Evolutionary conservation across 306 rosid genomes (phyloP).

Genomic region (Quercus aquifolioides): DNA sequence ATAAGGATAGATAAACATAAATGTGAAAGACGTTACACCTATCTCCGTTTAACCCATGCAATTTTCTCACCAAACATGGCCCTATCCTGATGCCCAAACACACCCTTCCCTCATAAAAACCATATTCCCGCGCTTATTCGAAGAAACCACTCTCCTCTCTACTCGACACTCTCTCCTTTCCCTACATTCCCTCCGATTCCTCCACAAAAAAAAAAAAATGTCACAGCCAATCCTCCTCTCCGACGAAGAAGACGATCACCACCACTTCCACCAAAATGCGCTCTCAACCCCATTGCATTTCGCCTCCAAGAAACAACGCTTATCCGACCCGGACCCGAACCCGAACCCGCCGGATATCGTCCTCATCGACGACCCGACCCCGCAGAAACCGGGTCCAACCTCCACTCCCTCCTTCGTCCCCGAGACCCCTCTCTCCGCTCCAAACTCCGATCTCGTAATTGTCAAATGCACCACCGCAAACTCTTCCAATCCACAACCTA

Average conservation of each 20-base stretch:
- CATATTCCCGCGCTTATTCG: not conserved
- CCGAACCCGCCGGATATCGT: conserved; percentile 39
- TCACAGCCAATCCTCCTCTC: conserved; percentile 71
- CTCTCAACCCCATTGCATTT: conserved; percentile 36
- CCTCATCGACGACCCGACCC: conserved; percentile 82
- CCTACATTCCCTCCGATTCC: not conserved
- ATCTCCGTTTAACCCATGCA: too few relatives aligned
- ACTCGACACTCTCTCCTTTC: not conserved
- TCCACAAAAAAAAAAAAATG: conserved; percentile 4
- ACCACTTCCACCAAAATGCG: not conserved
- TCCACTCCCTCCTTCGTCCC: conserved; percentile 53
- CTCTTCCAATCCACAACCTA: conserved; percentile 17
- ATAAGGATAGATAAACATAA: too few relatives aligned
- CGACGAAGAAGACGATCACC: conserved; percentile 62
- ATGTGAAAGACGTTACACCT: too few relatives aligned
- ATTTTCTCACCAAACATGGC: too few relatives aligned
- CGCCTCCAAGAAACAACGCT: conserved; percentile 63
- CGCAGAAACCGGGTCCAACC: conserved; percentile 30
- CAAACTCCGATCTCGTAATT: conserved; percentile 47
- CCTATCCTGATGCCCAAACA: not conserved
- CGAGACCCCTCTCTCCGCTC: conserved; percentile 62
- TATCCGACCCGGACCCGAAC: conserved; percentile 31
- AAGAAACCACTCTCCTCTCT: not conserved
- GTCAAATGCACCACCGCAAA: conserved; percentile 56
- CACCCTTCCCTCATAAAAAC: not conserved